phyloP scores from a whole-genome alignment of 148 eudicot genomes.

The Amaranthus hypochondriacus region DNA sequence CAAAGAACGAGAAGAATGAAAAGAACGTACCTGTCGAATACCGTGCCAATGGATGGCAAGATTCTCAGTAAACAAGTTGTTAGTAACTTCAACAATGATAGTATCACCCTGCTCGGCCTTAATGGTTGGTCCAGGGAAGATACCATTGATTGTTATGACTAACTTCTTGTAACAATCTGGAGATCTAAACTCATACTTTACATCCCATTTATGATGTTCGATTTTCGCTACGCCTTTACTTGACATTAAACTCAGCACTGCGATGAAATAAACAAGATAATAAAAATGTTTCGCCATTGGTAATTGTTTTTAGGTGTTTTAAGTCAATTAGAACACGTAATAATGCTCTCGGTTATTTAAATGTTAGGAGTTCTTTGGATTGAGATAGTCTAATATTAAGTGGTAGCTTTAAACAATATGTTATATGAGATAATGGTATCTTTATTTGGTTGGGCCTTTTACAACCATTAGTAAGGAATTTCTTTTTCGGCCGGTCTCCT shows the following conservation, averaged over 20 bases:
- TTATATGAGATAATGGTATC: too few relatives aligned
- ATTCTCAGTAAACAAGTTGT: constrained; percentile 65
- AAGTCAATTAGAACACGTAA: too few relatives aligned
- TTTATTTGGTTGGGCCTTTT: too few relatives aligned
- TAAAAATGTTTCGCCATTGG: too few relatives aligned
- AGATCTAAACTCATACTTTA: constrained; percentile 64
- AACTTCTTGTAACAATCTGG: constrained; percentile 69
- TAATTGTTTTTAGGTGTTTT: too few relatives aligned
- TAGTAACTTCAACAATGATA: constrained; percentile 62
- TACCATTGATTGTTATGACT: constrained; percentile 58
- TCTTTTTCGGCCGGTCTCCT: too few relatives aligned
- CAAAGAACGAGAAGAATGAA: not conserved
- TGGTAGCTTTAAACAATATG: too few relatives aligned
- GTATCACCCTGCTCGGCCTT: constrained; percentile 64
- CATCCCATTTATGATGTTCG: constrained; percentile 53
- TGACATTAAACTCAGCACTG: not conserved
- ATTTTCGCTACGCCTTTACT: constrained; percentile 35
- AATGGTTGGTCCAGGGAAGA: constrained; percentile 68
- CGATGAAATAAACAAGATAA: not conserved
- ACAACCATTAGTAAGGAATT: too few relatives aligned
- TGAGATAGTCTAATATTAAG: too few relatives aligned
- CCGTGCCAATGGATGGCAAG: constrained; percentile 95
- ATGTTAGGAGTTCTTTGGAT: too few relatives aligned
- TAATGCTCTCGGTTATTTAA: too few relatives aligned
- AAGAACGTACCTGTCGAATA: constrained; percentile 50